phyloP scores from a whole-genome alignment of 768 basidiomycete species.

The Phaeolepiota aurea region DNA sequence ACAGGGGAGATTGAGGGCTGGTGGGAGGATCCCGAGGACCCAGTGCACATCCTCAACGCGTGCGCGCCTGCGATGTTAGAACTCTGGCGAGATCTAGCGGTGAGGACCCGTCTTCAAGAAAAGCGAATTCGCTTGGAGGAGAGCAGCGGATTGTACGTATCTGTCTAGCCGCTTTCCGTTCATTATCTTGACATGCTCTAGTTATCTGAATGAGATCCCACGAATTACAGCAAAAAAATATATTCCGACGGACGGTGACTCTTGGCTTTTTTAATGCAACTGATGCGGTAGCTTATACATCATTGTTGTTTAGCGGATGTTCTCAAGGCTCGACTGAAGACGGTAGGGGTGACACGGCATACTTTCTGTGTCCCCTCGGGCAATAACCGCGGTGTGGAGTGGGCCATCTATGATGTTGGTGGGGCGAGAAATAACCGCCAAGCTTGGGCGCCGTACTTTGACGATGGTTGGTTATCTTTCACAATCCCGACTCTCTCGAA shows the following conservation, averaged over 20 bases:
- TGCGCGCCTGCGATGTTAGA: constrained; percentile 61
- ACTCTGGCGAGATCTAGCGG: constrained; percentile 69
- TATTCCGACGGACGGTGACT: constrained; percentile 68
- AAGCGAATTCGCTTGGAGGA: constrained; percentile 67
- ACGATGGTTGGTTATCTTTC: constrained; percentile 72
- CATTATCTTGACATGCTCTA: constrained; percentile 21
- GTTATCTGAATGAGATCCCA: constrained; percentile 74
- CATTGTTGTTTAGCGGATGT: constrained; percentile 49
- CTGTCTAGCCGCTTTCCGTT: constrained; percentile 6
- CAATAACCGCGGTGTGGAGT: constrained; percentile 50
- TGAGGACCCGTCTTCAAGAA: constrained; percentile 56
- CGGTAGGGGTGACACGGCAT: constrained; percentile 75
- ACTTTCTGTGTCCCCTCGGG: constrained; percentile 59
- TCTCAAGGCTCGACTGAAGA: constrained; percentile 75
- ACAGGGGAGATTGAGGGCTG: constrained; percentile 69
- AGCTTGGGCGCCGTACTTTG: constrained; percentile 86
- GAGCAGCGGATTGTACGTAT: constrained; percentile 75
- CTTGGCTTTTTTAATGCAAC: too few relatives aligned
- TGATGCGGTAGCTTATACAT: too few relatives aligned
- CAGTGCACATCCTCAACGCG: constrained; percentile 61
- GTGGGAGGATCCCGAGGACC: constrained; percentile 84
- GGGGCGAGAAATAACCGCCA: constrained; percentile 75
- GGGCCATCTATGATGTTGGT: constrained; percentile 85
- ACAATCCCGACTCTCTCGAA: constrained; percentile 2
- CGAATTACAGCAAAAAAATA: constrained; percentile 78